These are phyloP conservation scores for Penicillium cinerascens DNA, from an alignment of 495 filamentous ascomycete species.

Conservation along the genomic window DNA sequence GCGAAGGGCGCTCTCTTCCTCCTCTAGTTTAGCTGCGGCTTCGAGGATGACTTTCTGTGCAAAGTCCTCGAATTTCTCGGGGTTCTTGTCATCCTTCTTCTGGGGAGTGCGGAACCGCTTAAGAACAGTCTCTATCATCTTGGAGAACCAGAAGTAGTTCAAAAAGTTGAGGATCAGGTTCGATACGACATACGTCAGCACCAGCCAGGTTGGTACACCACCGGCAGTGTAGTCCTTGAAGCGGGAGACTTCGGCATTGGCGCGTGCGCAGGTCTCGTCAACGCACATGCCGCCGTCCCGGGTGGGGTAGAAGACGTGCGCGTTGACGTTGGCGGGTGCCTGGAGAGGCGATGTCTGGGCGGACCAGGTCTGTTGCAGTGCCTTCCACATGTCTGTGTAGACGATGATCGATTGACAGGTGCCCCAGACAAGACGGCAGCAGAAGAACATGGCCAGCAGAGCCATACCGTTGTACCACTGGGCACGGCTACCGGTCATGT, in stretches of 20 bases:
- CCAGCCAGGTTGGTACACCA: conserved; percentile 76
- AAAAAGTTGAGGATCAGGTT: conserved; percentile 81
- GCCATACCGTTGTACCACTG: conserved; percentile 87
- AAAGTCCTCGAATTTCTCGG: conserved; percentile 27
- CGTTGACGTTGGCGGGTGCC: conserved; percentile 30
- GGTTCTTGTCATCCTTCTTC: conserved; percentile 2
- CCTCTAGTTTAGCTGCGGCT: conserved; percentile 33
- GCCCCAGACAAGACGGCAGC: conserved; percentile 87
- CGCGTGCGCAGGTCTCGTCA: conserved; percentile 32
- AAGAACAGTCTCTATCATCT: conserved; percentile 89
- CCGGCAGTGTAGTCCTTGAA: conserved; percentile 44
- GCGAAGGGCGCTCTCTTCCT: conserved; percentile 33
- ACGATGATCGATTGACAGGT: conserved; percentile 74
- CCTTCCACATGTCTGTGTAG: conserved; percentile 75
- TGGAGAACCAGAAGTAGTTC: conserved; percentile 95
- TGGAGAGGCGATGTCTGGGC: conserved; percentile 19
- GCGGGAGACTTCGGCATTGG: conserved; percentile 48
- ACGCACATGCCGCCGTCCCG: conserved; percentile 32
- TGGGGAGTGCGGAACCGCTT: conserved; percentile 69
- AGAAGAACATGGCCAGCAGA: conserved; percentile 67
- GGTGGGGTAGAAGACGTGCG: conserved; percentile 33
- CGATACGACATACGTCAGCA: conserved; percentile 65
- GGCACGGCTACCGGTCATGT: conserved; percentile 76
- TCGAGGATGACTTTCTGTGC: conserved; percentile 35
- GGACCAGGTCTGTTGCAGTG: conserved; percentile 49